Evolutionary conservation across 75 land plant species (phyloP).

Genomic region (Adiantum capillusveneris): DNA sequence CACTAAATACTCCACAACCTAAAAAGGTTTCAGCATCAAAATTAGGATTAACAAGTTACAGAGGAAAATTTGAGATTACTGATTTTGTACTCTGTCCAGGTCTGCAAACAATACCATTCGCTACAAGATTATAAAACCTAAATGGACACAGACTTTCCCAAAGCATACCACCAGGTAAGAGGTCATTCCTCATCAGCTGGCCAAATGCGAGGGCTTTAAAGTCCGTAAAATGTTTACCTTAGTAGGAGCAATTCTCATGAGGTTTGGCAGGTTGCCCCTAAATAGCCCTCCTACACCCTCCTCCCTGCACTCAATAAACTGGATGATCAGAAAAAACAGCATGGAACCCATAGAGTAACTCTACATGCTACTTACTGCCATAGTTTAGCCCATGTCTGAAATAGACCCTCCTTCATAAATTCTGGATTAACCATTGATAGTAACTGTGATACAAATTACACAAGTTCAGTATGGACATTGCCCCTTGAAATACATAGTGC

Average conservation of each 20-base stretch:
- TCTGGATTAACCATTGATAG: constrained; percentile 13
- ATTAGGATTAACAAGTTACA: too few relatives aligned
- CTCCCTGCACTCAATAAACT: constrained; percentile 6
- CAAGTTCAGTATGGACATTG: too few relatives aligned
- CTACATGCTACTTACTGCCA: constrained; percentile 1
- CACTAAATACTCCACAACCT: constrained; percentile 13
- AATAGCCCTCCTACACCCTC: constrained; percentile 10
- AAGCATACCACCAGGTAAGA: too few relatives aligned
- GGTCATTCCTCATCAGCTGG: too few relatives aligned
- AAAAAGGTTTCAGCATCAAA: too few relatives aligned
- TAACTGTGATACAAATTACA: constrained; percentile 7
- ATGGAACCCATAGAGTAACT: not conserved
- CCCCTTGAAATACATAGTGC: too few relatives aligned
- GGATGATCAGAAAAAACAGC: not conserved
- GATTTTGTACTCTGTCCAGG: too few relatives aligned
- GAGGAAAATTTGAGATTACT: too few relatives aligned
- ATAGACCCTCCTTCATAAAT: not conserved
- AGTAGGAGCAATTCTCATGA: constrained; percentile 10
- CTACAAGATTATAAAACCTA: too few relatives aligned
- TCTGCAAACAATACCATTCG: too few relatives aligned
- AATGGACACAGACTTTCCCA: too few relatives aligned
- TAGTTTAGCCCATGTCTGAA: not conserved
- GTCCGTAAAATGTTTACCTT: constrained; percentile 14
- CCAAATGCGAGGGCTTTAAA: too few relatives aligned
- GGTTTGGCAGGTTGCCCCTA: constrained; percentile 16